phyloP scores from a whole-genome alignment of 345 rosid genomes.

The Lumnitzera racemosa region DNA sequence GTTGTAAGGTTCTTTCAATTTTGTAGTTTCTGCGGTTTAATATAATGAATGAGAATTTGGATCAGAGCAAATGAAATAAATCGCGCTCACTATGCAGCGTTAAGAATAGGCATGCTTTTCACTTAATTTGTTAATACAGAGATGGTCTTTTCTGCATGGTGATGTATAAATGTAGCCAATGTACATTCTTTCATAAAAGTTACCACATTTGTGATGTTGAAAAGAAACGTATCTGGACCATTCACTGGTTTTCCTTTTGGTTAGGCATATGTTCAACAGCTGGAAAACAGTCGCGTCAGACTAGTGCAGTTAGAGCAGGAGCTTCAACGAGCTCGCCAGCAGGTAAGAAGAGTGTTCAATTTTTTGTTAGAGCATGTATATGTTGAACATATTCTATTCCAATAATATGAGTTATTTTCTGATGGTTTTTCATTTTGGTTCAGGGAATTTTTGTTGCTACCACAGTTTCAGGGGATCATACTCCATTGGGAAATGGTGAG shows the following conservation, averaged over 20 bases:
- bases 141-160: background rate
- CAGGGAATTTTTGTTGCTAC: slow-evolving; percentile 46
- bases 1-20: too few species aligned
- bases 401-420: background rate
- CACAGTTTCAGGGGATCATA: slow-evolving; percentile 43
- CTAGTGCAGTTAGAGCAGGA: slow-evolving; percentile 77
- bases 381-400: too few species aligned
- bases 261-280: slow-evolving; percentile 94
- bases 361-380: background rate
- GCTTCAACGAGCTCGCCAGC: slow-evolving; percentile 71
- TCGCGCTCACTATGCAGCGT: too few species aligned
- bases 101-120: too few species aligned
- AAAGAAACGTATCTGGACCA: slow-evolving; percentile 25
- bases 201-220: background rate
- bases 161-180: background rate
- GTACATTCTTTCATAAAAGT: slow-evolving; percentile 7
- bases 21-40: too few species aligned
- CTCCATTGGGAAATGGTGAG: slow-evolving; percentile 53
- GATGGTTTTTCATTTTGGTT: slow-evolving; percentile 3
- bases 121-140: too few species aligned
- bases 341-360: slow-evolving; percentile 29
- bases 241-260: slow-evolving; percentile 44
- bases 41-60: too few species aligned
- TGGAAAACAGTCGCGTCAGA: slow-evolving; percentile 61
- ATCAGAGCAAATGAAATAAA: too few species aligned